These are phyloP conservation scores for Thielaviopsis ethacetica DNA, from an alignment of 2,329 filamentous ascomycete species.

Conservation along the genomic window DNA sequence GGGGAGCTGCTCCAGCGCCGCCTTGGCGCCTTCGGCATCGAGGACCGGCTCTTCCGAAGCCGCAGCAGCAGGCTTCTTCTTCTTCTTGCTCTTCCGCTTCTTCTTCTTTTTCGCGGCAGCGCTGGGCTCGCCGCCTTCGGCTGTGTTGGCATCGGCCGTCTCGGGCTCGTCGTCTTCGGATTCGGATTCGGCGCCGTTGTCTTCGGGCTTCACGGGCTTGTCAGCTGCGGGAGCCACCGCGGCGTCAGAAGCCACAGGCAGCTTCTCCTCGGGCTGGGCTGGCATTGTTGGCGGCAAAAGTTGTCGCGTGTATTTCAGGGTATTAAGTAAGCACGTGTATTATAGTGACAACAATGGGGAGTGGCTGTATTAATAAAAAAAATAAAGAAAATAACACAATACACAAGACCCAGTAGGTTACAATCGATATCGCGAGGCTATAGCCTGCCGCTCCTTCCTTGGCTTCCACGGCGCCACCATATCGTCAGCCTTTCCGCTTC, in stretches of 20 bases:
- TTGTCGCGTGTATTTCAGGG: not conserved
- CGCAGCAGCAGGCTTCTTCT: constrained; percentile 46
- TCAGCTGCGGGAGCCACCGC: constrained; percentile 21
- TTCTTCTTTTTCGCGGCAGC: constrained; percentile 17
- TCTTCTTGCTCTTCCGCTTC: constrained; percentile 50
- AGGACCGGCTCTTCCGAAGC: constrained; percentile 23
- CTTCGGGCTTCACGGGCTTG: constrained; percentile 19
- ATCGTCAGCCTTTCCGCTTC: not conserved
- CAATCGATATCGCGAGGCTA: not conserved
- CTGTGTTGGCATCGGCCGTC: constrained; percentile 23
- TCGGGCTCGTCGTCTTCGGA: constrained; percentile 24
- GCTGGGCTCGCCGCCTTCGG: constrained; percentile 19
- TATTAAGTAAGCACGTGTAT: not conserved
- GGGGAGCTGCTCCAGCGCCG: constrained; percentile 36
- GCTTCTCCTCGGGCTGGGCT: constrained; percentile 7
- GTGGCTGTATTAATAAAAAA: not conserved
- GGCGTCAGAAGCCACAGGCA: constrained; percentile 19
- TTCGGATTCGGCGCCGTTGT: constrained; percentile 26
- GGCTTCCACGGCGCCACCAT: not conserved
- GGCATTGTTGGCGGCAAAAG: not conserved
- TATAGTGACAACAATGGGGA: not conserved
- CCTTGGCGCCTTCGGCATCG: constrained; percentile 26
- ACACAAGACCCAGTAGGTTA: not conserved
- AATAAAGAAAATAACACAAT: not conserved
- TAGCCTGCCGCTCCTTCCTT: not conserved